Evolutionary conservation across 306 rosid species (phyloP), one percentile per base, ranked within the genome.

Genomic region (Vigna nakashimae): DNA sequence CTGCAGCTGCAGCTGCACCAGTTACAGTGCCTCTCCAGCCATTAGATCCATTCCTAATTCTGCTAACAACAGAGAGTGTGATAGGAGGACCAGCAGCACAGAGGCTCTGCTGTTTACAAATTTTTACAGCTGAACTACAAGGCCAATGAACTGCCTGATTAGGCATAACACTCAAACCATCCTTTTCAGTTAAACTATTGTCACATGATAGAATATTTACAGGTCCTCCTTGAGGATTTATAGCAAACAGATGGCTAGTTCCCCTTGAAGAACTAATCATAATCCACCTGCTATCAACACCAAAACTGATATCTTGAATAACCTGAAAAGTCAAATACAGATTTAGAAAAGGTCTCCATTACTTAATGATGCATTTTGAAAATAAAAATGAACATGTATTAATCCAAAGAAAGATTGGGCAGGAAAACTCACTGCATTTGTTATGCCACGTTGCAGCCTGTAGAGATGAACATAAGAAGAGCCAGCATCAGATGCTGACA

Each of bases 231-330:
- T 69, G 52, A 83, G 93, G 93, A 87, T 89, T 92, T 87, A 92
- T 86, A 36, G 93, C 87, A 84, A 92, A 92, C 34, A 92, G 85
- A 85, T 92, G 97, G 82, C 87, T 90, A 48, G 97, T 92, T 28
- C 97, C 97, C 81, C 93, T 84, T 46, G 97, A 90, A 68, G 97
- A 92, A 79, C 96, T 90, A 82, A 92, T 86, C 92, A 92, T 86
- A 79, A 92, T 89, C 97, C 97, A 92, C 84, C 81, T 86, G 84
- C 96, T 90, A 85, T 90, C 97, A 16, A 74, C 80, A 83, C 97
- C 89, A 81, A 92, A 92, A 85, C 93, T 90, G 48, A 92, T 89
- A 79, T 92, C 96, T 79, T 90, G 93, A 66, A 92, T 92, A 62
- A 90, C 90, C 97, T 92, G 88, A 80, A 74, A 71, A 62, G 13